Conservation (phyloP, 129 eudicot genomes). For the sunflower (Helianthus annuus) region HanXRQr2.0-SUNRISE NC_035443.2:58283533-58284032, state of each 20-base stretch:
- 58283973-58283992: background rate
- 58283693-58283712: slow-evolving; percentile 70
- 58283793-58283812: background rate
- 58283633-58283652: slow-evolving; percentile 68
- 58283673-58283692: slow-evolving; percentile 91
- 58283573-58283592: slow-evolving; percentile 61
- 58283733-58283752: background rate
- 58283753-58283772: background rate
- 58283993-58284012: background rate
- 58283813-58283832: background rate
- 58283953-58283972: slow-evolving; percentile 19
- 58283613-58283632: slow-evolving; percentile 81
- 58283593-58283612: slow-evolving; percentile 79
- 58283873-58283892: slow-evolving; percentile 87
- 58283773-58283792: background rate
- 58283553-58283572: slow-evolving; percentile 3
- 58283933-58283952: slow-evolving; percentile 88
- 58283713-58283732: background rate
- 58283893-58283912: slow-evolving; percentile 97
- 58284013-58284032: background rate
- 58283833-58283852: slow-evolving; percentile 52
- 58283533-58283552: background rate
- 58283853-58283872: slow-evolving; percentile 87
- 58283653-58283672: slow-evolving; percentile 73
- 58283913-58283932: slow-evolving; percentile 96